Base-by-base conservation (phyloP, 805 yeast genomes). In the Saccharomycopsis sp. region DNA sequence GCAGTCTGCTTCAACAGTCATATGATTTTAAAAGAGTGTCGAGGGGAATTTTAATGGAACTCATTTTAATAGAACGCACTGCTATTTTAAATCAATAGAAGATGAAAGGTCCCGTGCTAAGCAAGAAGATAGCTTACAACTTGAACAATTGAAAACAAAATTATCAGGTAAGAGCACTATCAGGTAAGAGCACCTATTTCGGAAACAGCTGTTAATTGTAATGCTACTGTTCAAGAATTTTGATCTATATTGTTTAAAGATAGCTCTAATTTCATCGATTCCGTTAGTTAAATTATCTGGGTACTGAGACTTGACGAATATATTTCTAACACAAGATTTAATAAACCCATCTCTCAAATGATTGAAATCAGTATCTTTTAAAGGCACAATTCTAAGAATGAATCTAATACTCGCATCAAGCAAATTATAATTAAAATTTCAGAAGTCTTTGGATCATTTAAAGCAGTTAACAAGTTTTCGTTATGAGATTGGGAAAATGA, bases 281-380 rank as follows among this genome's bases (percentile, higher is more conserved):
- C 53, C 53, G 7, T 38, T 35, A 4, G 29, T 20, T 9, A 40
- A 21, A 17, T 47, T n/a, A 3, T 49, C 49, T 16, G 45, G 51
- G 27, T 32, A n/a, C 20, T 43, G 16, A 6, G 35, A 14, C 24
- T 47, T 50, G 7, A 41, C 31, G 21, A 26, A 39, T n/a, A 38
- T 33, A 35, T 47, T 50, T 35, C 53, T 33, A n/a, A 50, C 44
- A 29, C 45, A 40, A 9, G 95, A 78, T 59, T 89, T 81, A 40
- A 87, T 74, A 50, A 93, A 74, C 0, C 97, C 97, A 58, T 93
- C 97, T 53, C 84, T 75, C 56, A 90, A 64, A 59, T 93, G 97
- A 51, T 79, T 78, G 63, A 84, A 88, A 63, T 90, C 97, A 1
- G 97, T 90, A 60, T 85, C 87, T 58, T 96, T 75, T 14, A 82